A percentile compares a stretch with the other conserved stretches of the same genome.
phyloP scores from a whole-genome alignment of 2,329 filamentous ascomycete genomes.

The Verticillium nubilum region DNA sequence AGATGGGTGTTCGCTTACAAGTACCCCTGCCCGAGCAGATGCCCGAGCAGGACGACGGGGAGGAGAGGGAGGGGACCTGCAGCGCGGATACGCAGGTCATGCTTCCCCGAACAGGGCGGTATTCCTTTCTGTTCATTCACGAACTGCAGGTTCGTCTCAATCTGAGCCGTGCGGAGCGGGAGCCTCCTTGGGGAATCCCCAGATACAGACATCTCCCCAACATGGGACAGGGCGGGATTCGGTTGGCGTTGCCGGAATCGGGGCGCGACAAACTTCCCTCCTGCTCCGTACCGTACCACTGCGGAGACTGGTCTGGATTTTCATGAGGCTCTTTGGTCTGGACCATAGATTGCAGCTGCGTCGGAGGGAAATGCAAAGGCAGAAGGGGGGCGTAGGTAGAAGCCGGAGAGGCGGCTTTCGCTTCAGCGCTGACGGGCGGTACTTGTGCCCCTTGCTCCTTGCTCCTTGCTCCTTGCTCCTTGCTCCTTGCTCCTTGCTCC shows the following conservation, averaged over 20 bases:
- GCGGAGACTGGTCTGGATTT: not conserved
- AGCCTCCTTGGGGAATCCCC: not conserved
- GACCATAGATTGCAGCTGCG: not conserved
- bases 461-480: no score
- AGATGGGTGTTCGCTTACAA: not conserved
- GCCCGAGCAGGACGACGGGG: not conserved
- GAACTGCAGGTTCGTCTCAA: not conserved
- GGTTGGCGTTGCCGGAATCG: not conserved
- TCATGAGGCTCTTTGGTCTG: not conserved
- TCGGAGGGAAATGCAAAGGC: not conserved
- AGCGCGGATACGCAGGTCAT: not conserved
- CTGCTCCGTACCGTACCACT: no score
- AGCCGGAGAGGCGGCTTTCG: no score
- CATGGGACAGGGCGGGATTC: not conserved
- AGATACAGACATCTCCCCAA: no score
- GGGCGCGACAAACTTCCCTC: no score
- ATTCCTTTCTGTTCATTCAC: not conserved
- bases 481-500: no score
- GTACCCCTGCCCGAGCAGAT: not conserved
- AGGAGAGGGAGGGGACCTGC: not conserved
- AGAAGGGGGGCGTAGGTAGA: not conserved
- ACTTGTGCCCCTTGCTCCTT: no score
- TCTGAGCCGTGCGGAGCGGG: not conserved
- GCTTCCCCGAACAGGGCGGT: not conserved
- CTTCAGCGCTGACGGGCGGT: not conserved